Conservation (phyloP, 202 grass and related monocot species). For the Eragrostis tef region DNA sequence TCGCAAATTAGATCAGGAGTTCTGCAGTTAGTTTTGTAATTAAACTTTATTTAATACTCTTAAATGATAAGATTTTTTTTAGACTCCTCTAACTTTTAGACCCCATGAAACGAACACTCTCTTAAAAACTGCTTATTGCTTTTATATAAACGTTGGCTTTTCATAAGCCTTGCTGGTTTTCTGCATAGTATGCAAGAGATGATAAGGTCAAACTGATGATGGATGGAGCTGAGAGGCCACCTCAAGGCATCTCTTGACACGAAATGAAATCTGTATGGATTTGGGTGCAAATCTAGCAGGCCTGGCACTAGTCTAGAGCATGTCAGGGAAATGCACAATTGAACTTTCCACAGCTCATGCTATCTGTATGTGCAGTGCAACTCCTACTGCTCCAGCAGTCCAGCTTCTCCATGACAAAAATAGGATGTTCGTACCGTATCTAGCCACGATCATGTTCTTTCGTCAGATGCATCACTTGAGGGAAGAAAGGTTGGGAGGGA, state of each 20-base stretch:
- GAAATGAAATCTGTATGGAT: neutral
- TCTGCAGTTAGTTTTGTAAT: too few species aligned
- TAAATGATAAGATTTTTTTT: too few species aligned
- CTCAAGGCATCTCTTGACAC: neutral
- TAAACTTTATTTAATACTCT: too few species aligned
- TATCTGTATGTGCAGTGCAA: too few species aligned
- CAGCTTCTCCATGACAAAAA: neutral
- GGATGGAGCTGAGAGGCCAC: neutral
- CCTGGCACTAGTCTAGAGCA: neutral
- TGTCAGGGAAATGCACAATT: neutral
- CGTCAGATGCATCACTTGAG: neutral
- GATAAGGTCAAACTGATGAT: neutral
- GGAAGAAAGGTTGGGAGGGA: too few species aligned
- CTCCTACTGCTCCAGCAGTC: too few species aligned
- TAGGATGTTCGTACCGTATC: neutral
- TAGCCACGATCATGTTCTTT: neutral
- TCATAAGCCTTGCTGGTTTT: neutral
- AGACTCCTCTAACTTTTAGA: too few species aligned
- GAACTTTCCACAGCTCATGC: too few species aligned
- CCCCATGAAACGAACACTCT: too few species aligned
- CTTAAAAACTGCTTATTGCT: neutral
- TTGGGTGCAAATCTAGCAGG: conserved; percentile 3
- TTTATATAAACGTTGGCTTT: neutral
- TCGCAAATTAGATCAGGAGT: too few species aligned
- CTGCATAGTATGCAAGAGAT: neutral